Evolutionary conservation across 2,329 filamentous ascomycete species (phyloP).

Genomic region (Leptographium flavum): DNA sequence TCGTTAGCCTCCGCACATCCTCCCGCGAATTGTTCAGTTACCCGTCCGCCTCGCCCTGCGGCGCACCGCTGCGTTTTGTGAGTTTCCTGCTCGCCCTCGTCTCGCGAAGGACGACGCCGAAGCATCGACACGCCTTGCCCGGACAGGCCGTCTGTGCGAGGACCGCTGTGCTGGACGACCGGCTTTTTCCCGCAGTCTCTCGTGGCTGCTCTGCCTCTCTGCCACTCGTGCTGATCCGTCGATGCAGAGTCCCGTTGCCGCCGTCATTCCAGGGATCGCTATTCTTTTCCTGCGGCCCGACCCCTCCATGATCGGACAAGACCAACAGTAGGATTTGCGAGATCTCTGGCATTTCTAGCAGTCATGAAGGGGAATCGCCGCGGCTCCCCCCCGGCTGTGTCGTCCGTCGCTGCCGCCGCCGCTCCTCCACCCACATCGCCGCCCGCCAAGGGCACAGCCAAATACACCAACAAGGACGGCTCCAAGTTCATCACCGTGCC

Average conservation of each 20-base stretch:
- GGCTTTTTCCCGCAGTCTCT: no score
- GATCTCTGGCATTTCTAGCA: neutral
- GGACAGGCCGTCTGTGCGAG: no score
- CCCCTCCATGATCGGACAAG: constrained; percentile 5
- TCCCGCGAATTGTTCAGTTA: neutral
- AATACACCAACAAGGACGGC: constrained; percentile 54
- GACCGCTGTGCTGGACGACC: no score
- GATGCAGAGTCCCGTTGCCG: neutral
- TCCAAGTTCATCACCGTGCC: constrained; percentile 55
- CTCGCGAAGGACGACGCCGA: neutral
- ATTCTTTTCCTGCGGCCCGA: neutral
- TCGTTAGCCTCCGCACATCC: neutral
- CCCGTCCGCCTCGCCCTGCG: neutral
- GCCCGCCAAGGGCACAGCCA: constrained; percentile 37
- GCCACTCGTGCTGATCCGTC: neutral
- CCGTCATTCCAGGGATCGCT: neutral
- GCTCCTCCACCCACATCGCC: constrained; percentile 25
- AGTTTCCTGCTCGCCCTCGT: neutral
- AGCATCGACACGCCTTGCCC: neutral
- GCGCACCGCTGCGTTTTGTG: neutral
- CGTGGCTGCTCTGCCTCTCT: neutral
- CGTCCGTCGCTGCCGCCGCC: neutral
- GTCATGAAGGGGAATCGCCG: constrained; percentile 22
- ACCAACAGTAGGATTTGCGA: neutral
- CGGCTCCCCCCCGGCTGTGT: constrained; percentile 14